These are phyloP conservation scores for Paragyromitra xinjiangensis DNA, from an alignment of 495 filamentous ascomycete genomes.

Conservation along the genomic window DNA sequence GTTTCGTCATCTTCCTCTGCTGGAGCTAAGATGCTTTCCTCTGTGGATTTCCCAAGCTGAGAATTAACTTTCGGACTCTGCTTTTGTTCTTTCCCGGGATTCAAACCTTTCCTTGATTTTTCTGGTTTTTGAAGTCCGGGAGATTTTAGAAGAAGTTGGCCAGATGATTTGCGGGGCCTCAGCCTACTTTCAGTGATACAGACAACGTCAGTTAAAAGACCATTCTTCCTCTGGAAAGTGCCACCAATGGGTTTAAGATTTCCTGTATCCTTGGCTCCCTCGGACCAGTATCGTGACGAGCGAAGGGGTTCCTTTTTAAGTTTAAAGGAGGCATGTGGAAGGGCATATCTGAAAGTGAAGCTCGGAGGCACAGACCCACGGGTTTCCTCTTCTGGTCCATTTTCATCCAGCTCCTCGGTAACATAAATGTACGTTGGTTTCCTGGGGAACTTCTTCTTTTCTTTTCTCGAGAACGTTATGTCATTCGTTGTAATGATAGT, in stretches of 20 bases:
- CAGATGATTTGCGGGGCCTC: slow-evolving; percentile 31
- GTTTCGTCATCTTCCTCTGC: background rate
- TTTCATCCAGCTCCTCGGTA: slow-evolving; percentile 4
- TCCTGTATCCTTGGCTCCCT: slow-evolving; percentile 28
- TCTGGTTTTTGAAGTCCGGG: background rate
- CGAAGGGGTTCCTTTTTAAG: slow-evolving; percentile 8
- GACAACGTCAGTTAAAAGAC: slow-evolving; percentile 31
- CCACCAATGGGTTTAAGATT: slow-evolving; percentile 24
- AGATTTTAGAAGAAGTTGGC: background rate
- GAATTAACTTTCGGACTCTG: background rate
- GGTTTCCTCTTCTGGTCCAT: background rate
- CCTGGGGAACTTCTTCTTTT: background rate
- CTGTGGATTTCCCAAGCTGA: background rate
- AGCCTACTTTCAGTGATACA: slow-evolving; percentile 29
- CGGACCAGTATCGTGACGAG: slow-evolving; percentile 31
- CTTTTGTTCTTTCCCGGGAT: background rate
- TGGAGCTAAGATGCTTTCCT: slow-evolving; percentile 1
- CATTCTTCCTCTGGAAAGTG: slow-evolving; percentile 21
- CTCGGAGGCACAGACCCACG: slow-evolving; percentile 30
- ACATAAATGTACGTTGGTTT: slow-evolving; percentile 13
- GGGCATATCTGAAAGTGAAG: slow-evolving; percentile 25
- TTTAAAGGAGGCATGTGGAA: slow-evolving; percentile 10
- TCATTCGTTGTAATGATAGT: background rate
- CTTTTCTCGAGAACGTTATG: background rate
- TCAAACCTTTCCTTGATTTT: background rate